Evolutionary conservation across 106 monocot genomes (phyloP), one percentile per base, ranked within the genome.

Genomic region (Agapanthus africanus): DNA sequence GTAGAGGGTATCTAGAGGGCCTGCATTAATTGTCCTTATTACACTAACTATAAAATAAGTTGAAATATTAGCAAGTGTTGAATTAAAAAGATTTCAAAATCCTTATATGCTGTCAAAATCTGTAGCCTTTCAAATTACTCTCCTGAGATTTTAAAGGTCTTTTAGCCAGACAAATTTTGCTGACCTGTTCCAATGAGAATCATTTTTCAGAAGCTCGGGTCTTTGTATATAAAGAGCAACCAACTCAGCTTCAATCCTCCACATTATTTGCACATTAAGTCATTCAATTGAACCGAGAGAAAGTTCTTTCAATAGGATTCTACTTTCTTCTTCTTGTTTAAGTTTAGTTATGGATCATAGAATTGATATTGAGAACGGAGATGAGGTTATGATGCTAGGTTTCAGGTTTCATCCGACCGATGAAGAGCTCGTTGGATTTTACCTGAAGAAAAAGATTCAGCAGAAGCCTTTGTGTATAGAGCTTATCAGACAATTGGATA

Each of bases 401-500:
- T 88, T 88, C 59, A 59, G 88, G 60, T 88, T 88, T 67, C 88
- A 84, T 73, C 88, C 88, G 0, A 90, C 90, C 0, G 90, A 90
- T 65, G 90, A 90, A 78, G 90, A 90, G 54, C 77, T 90, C 3
- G 85, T 90, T 4, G 73, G 73, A n/a, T 90, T 90, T 63, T 90
- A 90, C 68, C 59, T 90, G 56, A 86, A 71, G 67, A 85, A 85
- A 42, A 90, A 90, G 72, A 78, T 90, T 11, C 90, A 86, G 71
- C 85, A 90, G 37, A 80, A 68, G 57, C 77, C 80, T 40, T 80
- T 90, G 8, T 77, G 77, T 30, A 83, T 90, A 59, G 90, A 90
- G 76, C 90, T 90, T 57, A 85, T 90, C 63, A 80, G 78, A 67
- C 90, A 85, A 33, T 82, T 90, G 25, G 90, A 90, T 70, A 90